A percentile compares a stretch with the other conserved stretches of the same genome.
Conservation (phyloP, 2,329 filamentous ascomycete genomes). For the Beauveria sp. region DNA sequence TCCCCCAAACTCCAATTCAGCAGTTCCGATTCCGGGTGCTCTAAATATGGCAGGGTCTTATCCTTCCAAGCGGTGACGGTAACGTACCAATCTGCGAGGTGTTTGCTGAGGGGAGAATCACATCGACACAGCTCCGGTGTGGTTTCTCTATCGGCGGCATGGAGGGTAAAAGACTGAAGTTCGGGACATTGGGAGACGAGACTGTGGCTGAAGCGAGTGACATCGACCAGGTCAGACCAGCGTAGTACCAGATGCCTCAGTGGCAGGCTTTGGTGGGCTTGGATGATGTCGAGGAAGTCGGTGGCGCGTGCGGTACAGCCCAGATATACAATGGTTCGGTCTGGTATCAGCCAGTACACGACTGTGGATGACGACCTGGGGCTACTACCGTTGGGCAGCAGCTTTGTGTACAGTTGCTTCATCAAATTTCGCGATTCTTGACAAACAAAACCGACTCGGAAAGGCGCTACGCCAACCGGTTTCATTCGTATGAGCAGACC, state of each 20-base stretch:
- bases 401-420: background rate
- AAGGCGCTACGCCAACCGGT: background rate
- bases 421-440: slow-evolving; percentile 6
- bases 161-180: slow-evolving; percentile 1
- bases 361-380: background rate
- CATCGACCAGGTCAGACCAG: slow-evolving; percentile 1
- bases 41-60: background rate
- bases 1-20: slow-evolving; percentile 1
- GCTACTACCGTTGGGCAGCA: background rate
- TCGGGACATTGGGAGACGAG: slow-evolving; percentile 4
- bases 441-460: slow-evolving; percentile 3
- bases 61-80: background rate
- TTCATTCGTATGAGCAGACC: slow-evolving; percentile 4
- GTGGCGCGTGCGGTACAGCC: slow-evolving; percentile 8
- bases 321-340: slow-evolving; percentile 5
- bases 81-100: slow-evolving; percentile 1
- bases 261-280: slow-evolving; percentile 2
- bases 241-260: slow-evolving; percentile 7
- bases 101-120: background rate
- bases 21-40: background rate
- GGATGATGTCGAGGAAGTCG: slow-evolving; percentile 8
- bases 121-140: slow-evolving; percentile 8
- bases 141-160: background rate
- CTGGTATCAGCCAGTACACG: slow-evolving; percentile 9
- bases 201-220: slow-evolving; percentile 3